phyloP scores from a whole-genome alignment of 1,284 basidiomycete genomes.

The Schizopora paradoxa region DNA sequence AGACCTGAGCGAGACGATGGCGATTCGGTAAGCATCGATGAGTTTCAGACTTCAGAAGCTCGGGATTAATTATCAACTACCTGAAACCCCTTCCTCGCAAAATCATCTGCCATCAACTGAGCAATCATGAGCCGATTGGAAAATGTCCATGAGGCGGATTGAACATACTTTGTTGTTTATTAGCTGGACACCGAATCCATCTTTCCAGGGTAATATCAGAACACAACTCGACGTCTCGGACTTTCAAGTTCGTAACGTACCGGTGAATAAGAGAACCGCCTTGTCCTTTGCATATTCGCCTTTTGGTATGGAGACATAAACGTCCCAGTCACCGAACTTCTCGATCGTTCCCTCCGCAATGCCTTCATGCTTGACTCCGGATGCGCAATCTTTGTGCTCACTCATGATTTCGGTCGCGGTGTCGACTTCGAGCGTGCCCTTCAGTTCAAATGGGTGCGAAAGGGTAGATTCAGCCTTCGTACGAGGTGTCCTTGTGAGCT shows the following conservation, averaged over 20 bases:
- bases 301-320: conserved; percentile 22
- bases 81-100: not conserved
- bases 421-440: too few species aligned
- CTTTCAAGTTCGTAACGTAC: too few species aligned
- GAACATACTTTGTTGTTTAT: not conserved
- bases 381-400: conserved; percentile 12
- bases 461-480: too few species aligned
- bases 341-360: conserved; percentile 19
- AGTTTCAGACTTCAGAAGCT: not conserved
- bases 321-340: conserved; percentile 21
- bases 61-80: not conserved
- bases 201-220: too few species aligned
- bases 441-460: too few species aligned
- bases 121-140: not conserved
- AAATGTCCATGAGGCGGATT: not conserved
- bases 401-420: too few species aligned
- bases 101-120: not conserved
- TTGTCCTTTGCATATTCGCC: conserved; percentile 16
- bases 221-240: too few species aligned
- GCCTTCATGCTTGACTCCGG: conserved; percentile 22
- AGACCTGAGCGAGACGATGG: too few species aligned
- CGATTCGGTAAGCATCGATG: not conserved
- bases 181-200: not conserved
- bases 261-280: conserved; percentile 6
- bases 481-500: too few species aligned